These are phyloP conservation scores for Phlegmacium glaucopus DNA, from an alignment of 768 basidiomycete species.

Conservation along the genomic window DNA sequence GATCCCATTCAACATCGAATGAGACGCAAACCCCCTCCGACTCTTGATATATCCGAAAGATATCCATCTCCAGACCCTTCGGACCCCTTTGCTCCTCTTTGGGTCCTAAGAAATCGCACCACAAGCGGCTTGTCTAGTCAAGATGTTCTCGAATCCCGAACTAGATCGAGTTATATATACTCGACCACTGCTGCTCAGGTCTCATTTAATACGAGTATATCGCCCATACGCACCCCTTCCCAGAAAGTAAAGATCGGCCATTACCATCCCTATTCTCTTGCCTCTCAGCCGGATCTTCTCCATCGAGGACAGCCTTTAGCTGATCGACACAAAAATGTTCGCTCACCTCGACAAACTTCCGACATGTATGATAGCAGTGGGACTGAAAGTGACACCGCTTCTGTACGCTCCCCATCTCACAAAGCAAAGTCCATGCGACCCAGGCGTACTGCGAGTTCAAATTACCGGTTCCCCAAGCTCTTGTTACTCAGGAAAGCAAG, in stretches of 20 bases:
- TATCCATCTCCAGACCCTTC: slow-evolving; percentile 67
- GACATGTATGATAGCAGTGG: slow-evolving; percentile 8
- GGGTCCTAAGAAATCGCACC: slow-evolving; percentile 58
- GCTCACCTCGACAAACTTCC: not conserved
- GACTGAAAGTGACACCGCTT: slow-evolving; percentile 9
- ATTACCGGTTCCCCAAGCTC: slow-evolving; percentile 8
- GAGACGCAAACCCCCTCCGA: slow-evolving; percentile 58
- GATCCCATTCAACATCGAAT: slow-evolving; percentile 24
- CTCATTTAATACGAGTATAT: slow-evolving; percentile 5
- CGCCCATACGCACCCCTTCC: not conserved
- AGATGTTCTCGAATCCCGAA: no score
- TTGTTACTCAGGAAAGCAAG: slow-evolving; percentile 12
- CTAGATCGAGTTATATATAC: slow-evolving; percentile 7
- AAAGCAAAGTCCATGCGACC: slow-evolving; percentile 2
- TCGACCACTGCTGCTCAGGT: not conserved
- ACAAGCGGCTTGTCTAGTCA: slow-evolving; percentile 44
- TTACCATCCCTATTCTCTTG: slow-evolving; percentile 1
- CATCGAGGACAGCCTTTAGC: not conserved
- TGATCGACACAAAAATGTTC: not conserved
- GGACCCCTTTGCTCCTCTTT: slow-evolving; percentile 70
- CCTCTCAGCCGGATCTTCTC: not conserved
- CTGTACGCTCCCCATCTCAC: not conserved
- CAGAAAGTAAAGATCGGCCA: not conserved
- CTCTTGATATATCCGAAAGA: slow-evolving; percentile 44
- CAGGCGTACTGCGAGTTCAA: not conserved